Percentiles rank a stretch among this genome's conserved stretches.
phyloP scores from a whole-genome alignment of 1,284 basidiomycete genomes.

The Microbotryum lychnidis-dioicae region DNA sequence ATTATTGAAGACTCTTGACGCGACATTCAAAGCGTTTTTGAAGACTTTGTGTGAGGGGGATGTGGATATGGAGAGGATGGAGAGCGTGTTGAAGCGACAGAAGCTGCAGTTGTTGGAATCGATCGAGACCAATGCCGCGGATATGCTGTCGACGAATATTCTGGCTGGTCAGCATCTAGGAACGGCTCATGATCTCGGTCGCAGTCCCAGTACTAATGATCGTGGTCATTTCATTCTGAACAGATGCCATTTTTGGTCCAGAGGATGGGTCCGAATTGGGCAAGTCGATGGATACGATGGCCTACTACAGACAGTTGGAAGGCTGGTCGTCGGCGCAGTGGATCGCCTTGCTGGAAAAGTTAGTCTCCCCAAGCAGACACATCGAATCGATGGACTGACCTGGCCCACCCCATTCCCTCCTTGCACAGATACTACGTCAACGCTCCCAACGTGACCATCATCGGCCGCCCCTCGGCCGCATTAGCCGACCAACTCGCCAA shows the following conservation, averaged over 20 bases:
- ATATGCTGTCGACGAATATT: constrained; percentile 39
- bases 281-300: constrained; percentile 68
- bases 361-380: constrained; percentile 29
- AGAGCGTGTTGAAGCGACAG: constrained; percentile 76
- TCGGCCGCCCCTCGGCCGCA: constrained; percentile 81
- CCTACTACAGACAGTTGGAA: constrained; percentile 55
- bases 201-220: constrained; percentile 64
- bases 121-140: constrained; percentile 42
- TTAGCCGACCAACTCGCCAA: constrained; percentile 72
- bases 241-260: constrained; percentile 80
- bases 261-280: constrained; percentile 73
- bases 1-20: constrained; percentile 63
- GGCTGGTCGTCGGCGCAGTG: constrained; percentile 69
- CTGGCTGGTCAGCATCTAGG: constrained; percentile 38
- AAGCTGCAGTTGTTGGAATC: constrained; percentile 46
- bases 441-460: constrained; percentile 59
- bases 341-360: constrained; percentile 72
- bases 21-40: constrained; percentile 62
- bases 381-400: constrained; percentile 1
- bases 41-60: constrained; percentile 63
- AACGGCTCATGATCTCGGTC: constrained; percentile 44
- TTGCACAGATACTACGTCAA: constrained; percentile 64
- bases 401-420: neutral
- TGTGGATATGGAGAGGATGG: constrained; percentile 87
- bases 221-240: constrained; percentile 48